These are phyloP conservation scores for Oxyria digyna DNA, from an alignment of 148 eudicot species.

Conservation along the genomic window DNA sequence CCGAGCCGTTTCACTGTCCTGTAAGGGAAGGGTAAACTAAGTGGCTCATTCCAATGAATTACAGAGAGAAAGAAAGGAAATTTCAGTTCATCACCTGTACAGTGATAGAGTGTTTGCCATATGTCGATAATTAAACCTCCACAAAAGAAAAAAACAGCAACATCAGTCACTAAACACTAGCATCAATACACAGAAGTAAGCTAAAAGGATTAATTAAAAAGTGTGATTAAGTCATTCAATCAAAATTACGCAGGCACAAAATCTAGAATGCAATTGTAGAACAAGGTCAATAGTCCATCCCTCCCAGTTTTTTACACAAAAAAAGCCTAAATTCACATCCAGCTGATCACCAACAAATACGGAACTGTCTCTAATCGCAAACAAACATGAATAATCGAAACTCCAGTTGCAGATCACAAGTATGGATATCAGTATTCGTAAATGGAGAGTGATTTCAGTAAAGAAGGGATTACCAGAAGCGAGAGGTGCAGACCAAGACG, in stretches of 20 bases:
- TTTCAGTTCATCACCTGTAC: slow-evolving; percentile 43
- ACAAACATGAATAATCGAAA: too few species aligned
- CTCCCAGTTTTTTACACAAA: not conserved
- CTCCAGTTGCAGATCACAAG: too few species aligned
- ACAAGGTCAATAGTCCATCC: not conserved
- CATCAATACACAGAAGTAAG: not conserved
- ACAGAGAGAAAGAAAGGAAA: slow-evolving; percentile 1
- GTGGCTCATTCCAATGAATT: not conserved
- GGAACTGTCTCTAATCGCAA: not conserved
- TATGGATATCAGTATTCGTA: too few species aligned
- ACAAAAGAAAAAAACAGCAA: slow-evolving; percentile 13
- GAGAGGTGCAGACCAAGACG: slow-evolving; percentile 94
- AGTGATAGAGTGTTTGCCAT: slow-evolving; percentile 95
- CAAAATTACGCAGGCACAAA: not conserved
- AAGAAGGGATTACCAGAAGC: slow-evolving; percentile 50
- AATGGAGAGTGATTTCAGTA: not conserved
- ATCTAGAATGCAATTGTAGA: not conserved
- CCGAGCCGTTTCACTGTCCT: slow-evolving; percentile 96
- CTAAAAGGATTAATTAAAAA: slow-evolving; percentile 2
- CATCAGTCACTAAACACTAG: too few species aligned
- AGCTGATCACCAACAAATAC: not conserved
- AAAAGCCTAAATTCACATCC: not conserved
- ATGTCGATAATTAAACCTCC: slow-evolving; percentile 95
- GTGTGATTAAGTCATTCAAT: not conserved
- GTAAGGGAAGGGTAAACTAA: slow-evolving; percentile 1